A percentile compares a stretch with the other conserved stretches of the same genome.
Conservation (phyloP, 441 rosid genomes). For the Aquilaria agallochum region DNA sequence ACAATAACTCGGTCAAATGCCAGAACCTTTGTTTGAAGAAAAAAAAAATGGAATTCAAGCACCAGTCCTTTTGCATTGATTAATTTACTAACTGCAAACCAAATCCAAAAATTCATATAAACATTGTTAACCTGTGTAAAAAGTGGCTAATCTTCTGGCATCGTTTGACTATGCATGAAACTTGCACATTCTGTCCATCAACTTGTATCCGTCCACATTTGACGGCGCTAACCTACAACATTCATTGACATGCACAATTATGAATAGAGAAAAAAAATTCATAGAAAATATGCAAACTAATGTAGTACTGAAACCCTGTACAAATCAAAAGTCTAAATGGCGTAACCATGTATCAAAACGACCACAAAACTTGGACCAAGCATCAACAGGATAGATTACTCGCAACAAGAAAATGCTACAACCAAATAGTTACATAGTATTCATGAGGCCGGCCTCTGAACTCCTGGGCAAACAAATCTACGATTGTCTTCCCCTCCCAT, state of each 20-base stretch:
- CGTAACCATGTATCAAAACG: too few relatives aligned
- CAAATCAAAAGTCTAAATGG: too few relatives aligned
- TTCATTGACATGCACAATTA: slow-evolving; percentile 4
- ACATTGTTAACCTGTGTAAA: slow-evolving; percentile 58
- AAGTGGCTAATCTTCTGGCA: slow-evolving; percentile 92
- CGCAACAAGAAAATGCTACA: not conserved
- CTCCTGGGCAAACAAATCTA: slow-evolving; percentile 81
- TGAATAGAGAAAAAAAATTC: not conserved
- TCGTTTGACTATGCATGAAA: slow-evolving; percentile 67
- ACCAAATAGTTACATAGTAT: slow-evolving; percentile 52
- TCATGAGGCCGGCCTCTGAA: slow-evolving; percentile 84
- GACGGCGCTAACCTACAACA: slow-evolving; percentile 68
- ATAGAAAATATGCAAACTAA: too few relatives aligned
- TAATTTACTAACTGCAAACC: too few relatives aligned
- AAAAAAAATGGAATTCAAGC: too few relatives aligned
- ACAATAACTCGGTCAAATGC: too few relatives aligned
- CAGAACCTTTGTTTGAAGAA: too few relatives aligned
- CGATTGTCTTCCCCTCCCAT: slow-evolving; percentile 88
- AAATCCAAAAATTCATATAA: not conserved
- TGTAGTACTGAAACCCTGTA: too few relatives aligned
- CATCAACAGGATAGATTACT: not conserved
- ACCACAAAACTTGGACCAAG: too few relatives aligned
- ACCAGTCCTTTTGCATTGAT: too few relatives aligned
- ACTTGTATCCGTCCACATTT: slow-evolving; percentile 84
- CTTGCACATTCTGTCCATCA: slow-evolving; percentile 68